Base-by-base conservation (phyloP, 495 filamentous ascomycete genomes). In the Annulohypoxylon bovei region DNA sequence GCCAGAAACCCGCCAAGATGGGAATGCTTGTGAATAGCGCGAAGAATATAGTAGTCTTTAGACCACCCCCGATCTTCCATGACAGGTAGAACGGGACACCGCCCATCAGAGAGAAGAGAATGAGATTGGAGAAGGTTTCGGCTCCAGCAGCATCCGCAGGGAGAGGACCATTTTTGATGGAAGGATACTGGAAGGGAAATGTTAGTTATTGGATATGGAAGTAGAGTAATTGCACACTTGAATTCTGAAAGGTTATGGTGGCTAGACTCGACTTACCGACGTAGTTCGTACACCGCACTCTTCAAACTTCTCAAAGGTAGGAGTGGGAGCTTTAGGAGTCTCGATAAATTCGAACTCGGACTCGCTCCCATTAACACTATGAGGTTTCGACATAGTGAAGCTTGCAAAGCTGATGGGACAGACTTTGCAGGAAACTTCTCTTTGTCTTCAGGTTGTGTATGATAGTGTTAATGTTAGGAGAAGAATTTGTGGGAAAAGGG, bases 141-240 rank as follows among this genome's bases (percentile, higher is more conserved):
- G 80, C 83, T 62, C 91, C 89, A 14, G 90, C 76, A 16, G 83
- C 90, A 73, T 96, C 93, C 9, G 93, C 92, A 40, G 93, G 92
- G 28, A 95, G 82, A 42, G 93, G 90, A 27, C 85, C 91, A 86
- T 95, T 95, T 70, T 91, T 86, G 76, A 95, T 95, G 32, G 91
- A 80, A 4, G 91, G 87, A 70, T 85, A 92, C 92, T 95, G 74
- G 28, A 56, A 49, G 55, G 40, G 54, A 50, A 52, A 30, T 54
- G 32, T 35, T 55, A 55, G 28, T 16, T 20, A 7, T 22, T n/a
- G n/a, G n/a, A n/a, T n/a, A n/a, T n/a, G n/a, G 5, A 55, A 55
- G 30, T n/a, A 55, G 6, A 14, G 3, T 1, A 55, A 4, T 23
- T 8, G 7, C 8, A 11, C 9, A 55, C 11, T 37, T n/a, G 16